Evolutionary conservation across 768 basidiomycete species (phyloP), one percentile per base, ranked within the genome.

Genomic region (Boletus insuetus): DNA sequence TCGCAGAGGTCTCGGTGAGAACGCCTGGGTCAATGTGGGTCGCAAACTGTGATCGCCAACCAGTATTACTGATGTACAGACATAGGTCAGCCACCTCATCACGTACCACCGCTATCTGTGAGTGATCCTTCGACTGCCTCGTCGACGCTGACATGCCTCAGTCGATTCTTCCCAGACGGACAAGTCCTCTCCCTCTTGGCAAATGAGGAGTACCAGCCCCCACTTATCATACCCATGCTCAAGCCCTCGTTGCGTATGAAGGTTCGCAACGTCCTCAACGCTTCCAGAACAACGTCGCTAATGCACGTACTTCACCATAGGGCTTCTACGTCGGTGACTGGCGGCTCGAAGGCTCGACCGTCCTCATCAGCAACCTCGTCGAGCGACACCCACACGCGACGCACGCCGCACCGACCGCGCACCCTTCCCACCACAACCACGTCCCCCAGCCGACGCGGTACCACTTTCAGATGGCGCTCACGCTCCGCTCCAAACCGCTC

Each of bases 101-200:
- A 95, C 92, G 6, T 97, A 96, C 70, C 91, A 95, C 65, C 90
- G 94, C 32, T 96, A 92, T 70, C 78, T 97, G 85, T 90, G 60
- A 70, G 87, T 62, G 9, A 8, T n/a, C 19, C 43, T 31, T 22
- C 6, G 26, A 31, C 31, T 35, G 20, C 26, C 47, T 56, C 42
- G 7, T 24, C 35, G 31, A 42, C 6, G 3, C 39, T 59, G 38
- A 67, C 46, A 13, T 46, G 13, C 51, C 31, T 1, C 62, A 92
- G 90, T 43, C 91, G 94, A 26, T 96, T 96, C 75, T 88, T 88
- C 61, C 86, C 91, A 0, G 83, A 91, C 58, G 94, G 94, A 3
- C 81, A 84, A 64, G 94, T 95, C 4, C 79, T 96, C 9, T 94
- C 91, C 22, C 79, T 94, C 3, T 80, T 95, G 16, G 80, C 89